These are phyloP conservation scores for Jacaranda mimosifolia DNA, from an alignment of 257 asterid species.

Conservation along the genomic window DNA sequence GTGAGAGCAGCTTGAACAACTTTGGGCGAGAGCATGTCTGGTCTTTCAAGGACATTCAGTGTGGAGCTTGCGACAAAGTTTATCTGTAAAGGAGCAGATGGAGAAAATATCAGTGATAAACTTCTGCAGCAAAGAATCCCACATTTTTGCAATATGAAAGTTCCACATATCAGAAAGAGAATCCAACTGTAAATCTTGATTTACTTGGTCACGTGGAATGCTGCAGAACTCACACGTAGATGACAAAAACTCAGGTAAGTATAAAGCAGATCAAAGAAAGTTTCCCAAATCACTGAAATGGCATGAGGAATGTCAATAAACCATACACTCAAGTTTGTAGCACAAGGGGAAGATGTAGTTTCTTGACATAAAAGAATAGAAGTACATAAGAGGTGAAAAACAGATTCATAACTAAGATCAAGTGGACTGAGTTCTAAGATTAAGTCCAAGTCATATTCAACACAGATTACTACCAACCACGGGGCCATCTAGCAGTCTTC, in stretches of 20 bases:
- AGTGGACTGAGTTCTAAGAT: slow-evolving; percentile 17
- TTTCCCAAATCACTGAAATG: background rate
- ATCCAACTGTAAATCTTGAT: background rate
- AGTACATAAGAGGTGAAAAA: background rate
- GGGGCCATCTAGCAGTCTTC: background rate
- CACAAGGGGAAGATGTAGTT: background rate
- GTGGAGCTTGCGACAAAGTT: slow-evolving; percentile 53
- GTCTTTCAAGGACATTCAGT: slow-evolving; percentile 53
- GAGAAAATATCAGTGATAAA: background rate
- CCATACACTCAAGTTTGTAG: background rate
- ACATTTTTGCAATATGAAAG: too few species aligned
- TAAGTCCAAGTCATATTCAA: background rate
- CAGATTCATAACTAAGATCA: background rate
- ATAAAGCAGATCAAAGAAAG: background rate
- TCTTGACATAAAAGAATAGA: background rate
- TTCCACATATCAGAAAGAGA: background rate
- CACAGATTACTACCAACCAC: background rate
- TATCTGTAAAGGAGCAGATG: slow-evolving; percentile 39
- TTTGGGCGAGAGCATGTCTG: slow-evolving; percentile 57
- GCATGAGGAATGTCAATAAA: background rate
- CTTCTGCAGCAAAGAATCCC: slow-evolving; percentile 22
- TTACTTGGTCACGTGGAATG: background rate
- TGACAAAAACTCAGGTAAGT: background rate
- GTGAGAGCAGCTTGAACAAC: slow-evolving; percentile 46
- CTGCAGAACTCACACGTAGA: background rate